Base-by-base conservation (phyloP, 768 basidiomycete species). In the Lentinula boryana region DNA sequence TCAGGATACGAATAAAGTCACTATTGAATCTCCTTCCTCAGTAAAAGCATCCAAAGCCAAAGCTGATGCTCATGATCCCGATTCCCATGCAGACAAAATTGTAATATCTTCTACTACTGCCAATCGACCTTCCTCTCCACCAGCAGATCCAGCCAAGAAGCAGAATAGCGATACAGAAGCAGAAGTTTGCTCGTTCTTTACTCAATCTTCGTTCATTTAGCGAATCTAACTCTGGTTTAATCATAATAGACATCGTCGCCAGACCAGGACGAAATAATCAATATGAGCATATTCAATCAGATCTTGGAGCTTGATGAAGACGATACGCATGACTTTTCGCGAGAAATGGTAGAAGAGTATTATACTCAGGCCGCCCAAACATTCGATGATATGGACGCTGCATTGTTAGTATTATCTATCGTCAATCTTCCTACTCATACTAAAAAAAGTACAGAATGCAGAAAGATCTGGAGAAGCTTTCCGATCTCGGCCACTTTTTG, bases 261-360 rank as follows among this genome's bases (percentile, higher is more conserved):
- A 15, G 21, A 23, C 32, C 16, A 43, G 33, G 58, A 60, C 27
- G 71, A 70, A 18, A 74, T 85, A 40, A 84, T 98, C 68, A 84
- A 97, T 71, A 84, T 86, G 84, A 86, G 88, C 0, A 88, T 82
- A 16, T 93, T 99, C 71, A 66, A 71, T 5, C 96, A 98, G 74
- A 85, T 98, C 64, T 81, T 95, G 64, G 95, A 98, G 56, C 84
- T 98, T 67, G 97, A 93, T 70, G 95, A 94, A 8, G 91, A 84
- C 60, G 75, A 76, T 12, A 67, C 68, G 4, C 80, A 78, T 60
- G 87, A 88, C 6, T 99, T 98, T 72, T 89, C 89, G 15, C 76
- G 76, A 60, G 84, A 75, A 43, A 95, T 98, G 86, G 87, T 87
- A 13, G 71, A 75, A 67, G 90, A 85, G 1, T 99, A 91, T 72